Base-by-base conservation (phyloP, 345 rosid species). In the Hirschfeldia incana region DNA sequence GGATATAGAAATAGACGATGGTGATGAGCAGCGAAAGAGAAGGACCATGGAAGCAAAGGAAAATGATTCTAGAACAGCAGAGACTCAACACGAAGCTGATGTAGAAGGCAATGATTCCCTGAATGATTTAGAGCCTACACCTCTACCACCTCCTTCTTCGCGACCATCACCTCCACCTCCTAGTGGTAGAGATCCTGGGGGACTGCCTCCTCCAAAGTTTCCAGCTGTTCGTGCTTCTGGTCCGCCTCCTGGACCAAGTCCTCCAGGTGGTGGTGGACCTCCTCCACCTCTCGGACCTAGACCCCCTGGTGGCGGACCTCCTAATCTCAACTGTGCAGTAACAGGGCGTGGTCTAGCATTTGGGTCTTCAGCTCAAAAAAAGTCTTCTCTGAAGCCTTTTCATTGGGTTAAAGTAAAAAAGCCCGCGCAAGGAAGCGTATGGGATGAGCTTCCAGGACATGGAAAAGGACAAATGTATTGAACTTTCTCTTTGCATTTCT, bases 371-470 rank as follows among this genome's bases (percentile, higher is more conserved):
- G 89, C 91, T 77, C 85, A 88, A 6, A 85, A 85, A 78, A 88
- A 90, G 84, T 92, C 98, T 82, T 87, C 21, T 21, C 21, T 21
- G 21, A 21, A 21, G 21, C 21, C 21, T 21, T 21, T 21, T 21
- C 21, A 21, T 94, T 29, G 98, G 99, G 91, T 97, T 83, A 95
- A 95, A 85, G 97, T 93, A 79, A 86, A 98, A 82, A 89, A 97
- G 86, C 94, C 92, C 77, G 72, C 93, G 69, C 97, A 93, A 85
- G 99, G 99, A 87, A 95, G 97, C 85, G 90, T 95, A 77, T 95
- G 98, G 99, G 97, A 95, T 12, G 98, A 95, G 84, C 72, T 95
- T 21, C 21, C 21, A 21, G 1, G 21, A 80, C 99, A 95, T 81
- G 91, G 87, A 82, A 87, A 90, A 70, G 83, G 90, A 62, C 99